phyloP scores from a whole-genome alignment of 441 rosid genomes.

The Gossypium schwendimanii region DNA sequence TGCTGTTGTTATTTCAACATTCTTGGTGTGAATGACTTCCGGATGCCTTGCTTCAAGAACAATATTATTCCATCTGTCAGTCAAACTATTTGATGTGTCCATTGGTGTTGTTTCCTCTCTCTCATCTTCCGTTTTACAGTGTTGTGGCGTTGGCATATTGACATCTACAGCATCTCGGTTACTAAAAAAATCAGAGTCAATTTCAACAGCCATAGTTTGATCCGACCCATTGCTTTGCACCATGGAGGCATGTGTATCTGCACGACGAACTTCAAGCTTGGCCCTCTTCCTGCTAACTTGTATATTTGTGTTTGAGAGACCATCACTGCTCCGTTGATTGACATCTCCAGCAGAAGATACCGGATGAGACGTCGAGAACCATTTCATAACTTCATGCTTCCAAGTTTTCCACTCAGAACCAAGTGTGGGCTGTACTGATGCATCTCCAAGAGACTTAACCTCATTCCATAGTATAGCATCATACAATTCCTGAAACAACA shows the following conservation, averaged over 20 bases:
- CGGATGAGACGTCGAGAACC: constrained; percentile 65
- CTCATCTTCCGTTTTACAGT: constrained; percentile 24
- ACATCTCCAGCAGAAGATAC: constrained; percentile 33
- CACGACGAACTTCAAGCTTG: constrained; percentile 94
- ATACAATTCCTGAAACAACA: constrained; percentile 62
- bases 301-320: constrained; percentile 37
- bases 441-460: constrained; percentile 63
- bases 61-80: constrained; percentile 65
- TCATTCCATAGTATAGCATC: constrained; percentile 75
- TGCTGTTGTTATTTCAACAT: constrained; percentile 36
- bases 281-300: constrained; percentile 72
- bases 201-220: constrained; percentile 40
- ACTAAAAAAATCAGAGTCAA: constrained; percentile 55
- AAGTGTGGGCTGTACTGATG: constrained; percentile 55
- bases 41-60: constrained; percentile 56
- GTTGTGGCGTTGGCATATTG: constrained; percentile 27
- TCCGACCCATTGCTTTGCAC: constrained; percentile 38
- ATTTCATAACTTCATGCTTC: constrained; percentile 86
- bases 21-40: constrained; percentile 27
- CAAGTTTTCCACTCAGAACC: constrained; percentile 96
- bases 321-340: constrained; percentile 34
- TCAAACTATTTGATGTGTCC: constrained; percentile 43
- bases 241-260: constrained; percentile 63
- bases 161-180: constrained; percentile 34
- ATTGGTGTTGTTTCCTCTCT: constrained; percentile 30